Evolutionary conservation across 768 basidiomycete species (phyloP), one percentile per base, ranked within the genome.

Genomic region (Lactarius vividus): DNA sequence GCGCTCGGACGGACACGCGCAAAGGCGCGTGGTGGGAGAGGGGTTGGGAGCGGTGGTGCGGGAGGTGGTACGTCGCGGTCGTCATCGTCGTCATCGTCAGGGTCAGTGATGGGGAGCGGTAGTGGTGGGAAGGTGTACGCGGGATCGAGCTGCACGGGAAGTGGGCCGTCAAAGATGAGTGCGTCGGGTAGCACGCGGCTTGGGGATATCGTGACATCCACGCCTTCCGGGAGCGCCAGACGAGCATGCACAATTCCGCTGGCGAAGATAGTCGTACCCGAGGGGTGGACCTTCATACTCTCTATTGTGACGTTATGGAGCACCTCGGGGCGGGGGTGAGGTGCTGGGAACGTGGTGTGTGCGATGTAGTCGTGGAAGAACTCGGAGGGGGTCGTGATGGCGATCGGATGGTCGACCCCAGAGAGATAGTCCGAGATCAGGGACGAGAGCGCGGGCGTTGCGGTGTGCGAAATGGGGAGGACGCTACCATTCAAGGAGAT

Each of bases 11-110:
- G 77, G 56, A 94, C 87, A 68, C 85, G 88, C 10, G 85, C 92
- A 74, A 94, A 94, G 1, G 92, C 92, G 23, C 79, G 78, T 35
- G 83, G 81, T 3, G 91, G 92, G 4, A 90, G 74, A 1, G 92
- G 92, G 68, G 84, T 79, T 0, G 89, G 86, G 2, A 87, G 78
- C 1, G 85, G 82, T 16, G 72, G 79, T n/a, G 80, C 74, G 0
- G 84, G 82, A 0, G 81, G 78, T 23, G 76, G 46, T 13, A 0
- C 72, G 55, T 74, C 75, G 1, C 71, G 56, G 55, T 68, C 70
- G 26, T 69, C 56, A 37, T 66, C 64, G 44, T 46, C 73, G 46
- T 74, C 75, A 0, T 69, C 70, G 26, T 29, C 29, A 26, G 3
- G 49, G 23, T 44, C 26, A 1, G 16, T 29, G 55, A n/a, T 29